A percentile compares a stretch with the other conserved stretches of the same genome.
phyloP scores from a whole-genome alignment of 331 rosid species.

The Rosa hybrid region DNA sequence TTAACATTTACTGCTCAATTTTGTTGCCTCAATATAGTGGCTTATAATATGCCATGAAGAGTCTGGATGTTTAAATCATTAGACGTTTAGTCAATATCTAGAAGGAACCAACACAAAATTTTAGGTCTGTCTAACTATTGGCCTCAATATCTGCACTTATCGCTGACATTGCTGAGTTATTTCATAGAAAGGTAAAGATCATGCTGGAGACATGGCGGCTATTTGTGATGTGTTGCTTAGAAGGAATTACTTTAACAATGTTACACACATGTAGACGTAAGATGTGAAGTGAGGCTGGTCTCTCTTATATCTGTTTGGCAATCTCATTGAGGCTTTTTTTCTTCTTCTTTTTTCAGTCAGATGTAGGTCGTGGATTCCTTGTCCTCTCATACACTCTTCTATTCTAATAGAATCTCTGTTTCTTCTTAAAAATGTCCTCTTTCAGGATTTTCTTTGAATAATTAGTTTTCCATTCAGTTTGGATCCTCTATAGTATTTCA shows the following conservation, averaged over 20 bases:
- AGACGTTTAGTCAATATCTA: neutral
- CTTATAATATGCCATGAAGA: constrained; percentile 2
- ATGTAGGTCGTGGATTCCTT: neutral
- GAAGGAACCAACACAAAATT: neutral
- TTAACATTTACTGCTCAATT: neutral
- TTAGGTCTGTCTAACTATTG: neutral
- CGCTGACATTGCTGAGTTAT: neutral
- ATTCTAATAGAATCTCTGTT: neutral
- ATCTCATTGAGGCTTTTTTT: neutral
- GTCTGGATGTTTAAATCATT: neutral
- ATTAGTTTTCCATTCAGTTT: neutral
- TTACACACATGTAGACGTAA: neutral
- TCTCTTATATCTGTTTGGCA: neutral
- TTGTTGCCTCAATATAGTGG: constrained; percentile 25
- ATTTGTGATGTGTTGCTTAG: neutral
- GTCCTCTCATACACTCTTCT: neutral
- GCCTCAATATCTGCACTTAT: neutral
- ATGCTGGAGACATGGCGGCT: neutral
- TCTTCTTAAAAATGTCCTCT: neutral
- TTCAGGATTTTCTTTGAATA: neutral
- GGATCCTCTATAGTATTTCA: neutral
- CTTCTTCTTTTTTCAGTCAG: neutral
- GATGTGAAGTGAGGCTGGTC: neutral
- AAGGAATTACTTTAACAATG: neutral
- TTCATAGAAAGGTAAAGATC: neutral